Evolutionary conservation across 495 filamentous ascomycete species (phyloP).

Genomic region (Hypoxylon fuscum): DNA sequence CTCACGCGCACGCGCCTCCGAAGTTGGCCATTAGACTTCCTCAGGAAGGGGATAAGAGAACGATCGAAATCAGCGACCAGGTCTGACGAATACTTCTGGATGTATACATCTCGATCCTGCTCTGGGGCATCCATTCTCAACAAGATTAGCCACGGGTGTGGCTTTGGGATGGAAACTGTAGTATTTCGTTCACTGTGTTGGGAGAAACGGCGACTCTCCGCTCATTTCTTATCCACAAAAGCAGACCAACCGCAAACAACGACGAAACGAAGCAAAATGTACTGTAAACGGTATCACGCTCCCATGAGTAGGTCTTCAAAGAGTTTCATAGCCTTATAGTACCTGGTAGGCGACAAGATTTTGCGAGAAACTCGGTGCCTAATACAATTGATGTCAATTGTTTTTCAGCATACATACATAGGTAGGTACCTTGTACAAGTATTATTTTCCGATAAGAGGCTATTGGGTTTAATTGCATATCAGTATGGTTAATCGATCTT

Average conservation of each 20-base stretch:
- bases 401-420: too few species aligned
- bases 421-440: too few species aligned
- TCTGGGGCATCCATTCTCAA: slow-evolving; percentile 58
- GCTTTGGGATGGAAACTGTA: not conserved
- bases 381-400: not conserved
- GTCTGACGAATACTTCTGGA: slow-evolving; percentile 75
- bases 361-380: slow-evolving; percentile 12
- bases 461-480: slow-evolving; percentile 9
- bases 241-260: not conserved
- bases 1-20: slow-evolving; percentile 54
- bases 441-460: slow-evolving; percentile 1
- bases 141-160: not conserved
- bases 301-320: too few species aligned
- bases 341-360: slow-evolving; percentile 10
- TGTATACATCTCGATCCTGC: slow-evolving; percentile 72
- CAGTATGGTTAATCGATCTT: not conserved
- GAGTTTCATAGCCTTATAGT: not conserved
- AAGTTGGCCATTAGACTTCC: slow-evolving; percentile 51
- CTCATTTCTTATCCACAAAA: too few species aligned
- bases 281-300: too few species aligned
- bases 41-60: slow-evolving; percentile 62
- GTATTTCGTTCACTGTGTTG: not conserved
- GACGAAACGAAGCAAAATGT: too few species aligned
- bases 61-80: slow-evolving; percentile 71
- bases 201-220: not conserved